A percentile compares a stretch with the other conserved stretches of the same genome.
These are phyloP conservation scores for Globisporangium apiculatum DNA, from an alignment of 352 stramenopile genomes.

Conservation along the genomic window DNA sequence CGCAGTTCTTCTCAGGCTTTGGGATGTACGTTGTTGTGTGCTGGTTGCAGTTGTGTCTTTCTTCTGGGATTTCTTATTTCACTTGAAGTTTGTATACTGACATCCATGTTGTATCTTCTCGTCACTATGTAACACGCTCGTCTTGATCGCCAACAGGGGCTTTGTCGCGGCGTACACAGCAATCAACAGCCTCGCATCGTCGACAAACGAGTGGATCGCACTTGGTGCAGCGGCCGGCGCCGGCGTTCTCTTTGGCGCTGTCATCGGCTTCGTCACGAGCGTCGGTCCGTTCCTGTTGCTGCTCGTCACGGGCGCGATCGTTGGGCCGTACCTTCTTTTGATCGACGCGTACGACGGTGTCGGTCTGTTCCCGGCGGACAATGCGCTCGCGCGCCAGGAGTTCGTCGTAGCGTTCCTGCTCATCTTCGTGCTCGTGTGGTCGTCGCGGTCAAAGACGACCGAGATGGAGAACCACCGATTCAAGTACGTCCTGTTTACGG, in stretches of 20 bases:
- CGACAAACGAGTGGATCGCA: conserved; percentile 75
- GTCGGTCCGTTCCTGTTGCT: conserved; percentile 67
- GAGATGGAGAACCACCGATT: conserved; percentile 87
- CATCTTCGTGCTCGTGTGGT: conserved; percentile 82
- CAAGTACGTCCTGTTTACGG: conserved; percentile 83
- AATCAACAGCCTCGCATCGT: conserved; percentile 40
- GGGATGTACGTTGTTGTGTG: conserved; percentile 53
- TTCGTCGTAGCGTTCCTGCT: conserved; percentile 86
- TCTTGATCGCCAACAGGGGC: conserved; percentile 26
- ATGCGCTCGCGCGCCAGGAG: conserved; percentile 76
- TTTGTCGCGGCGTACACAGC: conserved; percentile 66
- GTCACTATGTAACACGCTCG: neutral
- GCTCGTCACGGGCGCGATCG: conserved; percentile 52
- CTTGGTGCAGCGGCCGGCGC: conserved; percentile 53
- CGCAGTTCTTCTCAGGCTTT: conserved; percentile 78
- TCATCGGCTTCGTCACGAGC: conserved; percentile 73
- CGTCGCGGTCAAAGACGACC: conserved; percentile 64
- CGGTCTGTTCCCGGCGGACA: conserved; percentile 59
- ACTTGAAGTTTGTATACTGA: conserved; percentile 3
- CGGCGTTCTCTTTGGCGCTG: conserved; percentile 47
- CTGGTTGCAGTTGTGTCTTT: neutral
- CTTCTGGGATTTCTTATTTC: conserved; percentile 2
- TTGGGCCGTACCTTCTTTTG: conserved; percentile 72
- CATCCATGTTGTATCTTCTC: conserved; percentile 7
- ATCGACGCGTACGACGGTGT: conserved; percentile 64